These are phyloP conservation scores for Entomortierella parvispora DNA, from an alignment of 192 early-diverging fungal genomes.

Conservation along the genomic window DNA sequence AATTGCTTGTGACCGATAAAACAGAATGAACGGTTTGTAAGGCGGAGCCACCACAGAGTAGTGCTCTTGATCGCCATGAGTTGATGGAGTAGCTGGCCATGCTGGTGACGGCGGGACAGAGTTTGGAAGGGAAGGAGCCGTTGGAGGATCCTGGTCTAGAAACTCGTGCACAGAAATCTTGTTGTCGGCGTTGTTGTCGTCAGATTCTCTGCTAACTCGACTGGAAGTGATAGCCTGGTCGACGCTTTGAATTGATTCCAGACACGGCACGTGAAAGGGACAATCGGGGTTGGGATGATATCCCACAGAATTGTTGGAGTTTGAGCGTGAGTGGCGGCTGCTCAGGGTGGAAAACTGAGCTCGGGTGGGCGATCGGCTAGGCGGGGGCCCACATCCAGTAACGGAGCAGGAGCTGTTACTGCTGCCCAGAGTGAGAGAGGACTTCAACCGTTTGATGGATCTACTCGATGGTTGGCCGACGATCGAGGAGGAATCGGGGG, in stretches of 20 bases:
- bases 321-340: slow-evolving; percentile 31
- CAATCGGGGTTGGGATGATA: slow-evolving; percentile 53
- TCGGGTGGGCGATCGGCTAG: slow-evolving; percentile 18
- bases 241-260: neutral
- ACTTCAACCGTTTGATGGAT: slow-evolving; percentile 37
- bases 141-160: neutral
- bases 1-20: slow-evolving; percentile 62
- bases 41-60: neutral
- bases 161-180: neutral
- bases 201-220: neutral
- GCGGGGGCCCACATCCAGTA: neutral
- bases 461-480: slow-evolving; percentile 11
- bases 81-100: slow-evolving; percentile 6
- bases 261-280: slow-evolving; percentile 34
- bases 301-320: slow-evolving; percentile 27
- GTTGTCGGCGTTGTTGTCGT: neutral
- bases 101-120: slow-evolving; percentile 15
- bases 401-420: neutral
- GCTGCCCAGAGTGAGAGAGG: slow-evolving; percentile 17
- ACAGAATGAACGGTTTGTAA: slow-evolving; percentile 55
- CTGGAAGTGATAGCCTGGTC: neutral
- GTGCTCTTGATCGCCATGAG: neutral
- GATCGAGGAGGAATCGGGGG: neutral
- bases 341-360: slow-evolving; percentile 27
- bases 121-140: neutral